Base-by-base conservation (phyloP, 805 yeast species). In the Wickerhamiella galacta region DNA sequence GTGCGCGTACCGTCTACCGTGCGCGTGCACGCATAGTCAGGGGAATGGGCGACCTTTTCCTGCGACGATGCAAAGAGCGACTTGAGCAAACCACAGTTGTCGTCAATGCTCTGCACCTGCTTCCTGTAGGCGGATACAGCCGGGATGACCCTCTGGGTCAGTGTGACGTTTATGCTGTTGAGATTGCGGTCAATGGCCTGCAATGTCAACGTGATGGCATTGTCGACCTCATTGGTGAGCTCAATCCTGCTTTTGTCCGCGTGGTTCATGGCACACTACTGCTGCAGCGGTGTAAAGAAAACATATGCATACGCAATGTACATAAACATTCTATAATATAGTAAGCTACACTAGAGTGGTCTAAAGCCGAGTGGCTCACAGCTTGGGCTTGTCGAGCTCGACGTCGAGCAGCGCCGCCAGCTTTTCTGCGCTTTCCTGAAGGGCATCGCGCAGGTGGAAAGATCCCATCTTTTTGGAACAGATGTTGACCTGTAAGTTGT, bases 401-500 rank as follows among this genome's bases (percentile, higher is more conserved):
- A 49, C 26, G 42, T 45, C 34, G 34, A 85, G 69, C 17, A 76
- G 63, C 32, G 70, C 76, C 44, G 66, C 77, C 56, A 87, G 60
- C 56, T 87, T 93, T 45, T 74, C 75, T 20, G 93, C 93, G 27
- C 90, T 72, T 44, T 75, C 70, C 31, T 71, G 66, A 46, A 87
- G 63, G 53, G 73, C 81, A 53, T 69, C 71, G 41, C 67, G 70
- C 61, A 83, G 33, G 32, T 49, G 44, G 34, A 53, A 50, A 21
- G 58, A 45, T 20, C 64, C 62, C 28, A 71, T 68, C 56, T 68
- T 72, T 62, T 72, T 75, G 40, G 74, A 69, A 30, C 83, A 75
- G 40, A 87, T 73, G 57, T 85, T 87, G 49, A 90, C 72, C 52
- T 83, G 87, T 43, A 83, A 49, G 72, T 79, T 75, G 45, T 85